Conservation (phyloP, 345 rosid genomes). For the Sonneratia alba region DNA sequence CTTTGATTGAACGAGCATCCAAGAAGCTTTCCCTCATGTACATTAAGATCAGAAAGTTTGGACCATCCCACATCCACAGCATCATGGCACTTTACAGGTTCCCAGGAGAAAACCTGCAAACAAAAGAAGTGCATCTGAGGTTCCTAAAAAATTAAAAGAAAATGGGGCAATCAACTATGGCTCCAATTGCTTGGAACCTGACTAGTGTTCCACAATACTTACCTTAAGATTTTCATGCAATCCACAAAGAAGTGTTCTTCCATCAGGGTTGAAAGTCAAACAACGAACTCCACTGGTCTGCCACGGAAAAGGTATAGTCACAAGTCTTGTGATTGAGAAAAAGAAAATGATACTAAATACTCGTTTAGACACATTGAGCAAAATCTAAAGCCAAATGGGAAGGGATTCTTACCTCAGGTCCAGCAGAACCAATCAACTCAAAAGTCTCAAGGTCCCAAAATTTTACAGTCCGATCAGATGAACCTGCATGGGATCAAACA, state of each 20-base stretch:
- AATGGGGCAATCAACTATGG: slow-evolving; percentile 11
- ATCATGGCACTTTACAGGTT: slow-evolving; percentile 83
- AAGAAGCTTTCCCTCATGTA: slow-evolving; percentile 96
- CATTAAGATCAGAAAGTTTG: slow-evolving; percentile 82
- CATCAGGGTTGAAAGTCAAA: slow-evolving; percentile 90
- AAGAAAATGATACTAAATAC: neutral
- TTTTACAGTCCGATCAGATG: slow-evolving; percentile 94
- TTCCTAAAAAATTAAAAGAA: slow-evolving; percentile 7
- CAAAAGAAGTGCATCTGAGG: slow-evolving; percentile 5
- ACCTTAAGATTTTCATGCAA: slow-evolving; percentile 90
- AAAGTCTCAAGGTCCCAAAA: slow-evolving; percentile 99
- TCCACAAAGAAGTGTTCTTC: slow-evolving; percentile 89
- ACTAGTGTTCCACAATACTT: slow-evolving; percentile 4
- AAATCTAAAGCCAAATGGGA: neutral
- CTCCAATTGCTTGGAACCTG: slow-evolving; percentile 2
- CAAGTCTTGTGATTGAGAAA: neutral
- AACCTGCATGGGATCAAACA: slow-evolving; percentile 37
- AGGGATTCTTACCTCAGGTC: slow-evolving; percentile 68
- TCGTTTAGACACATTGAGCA: slow-evolving; percentile 1
- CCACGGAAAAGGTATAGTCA: slow-evolving; percentile 7
- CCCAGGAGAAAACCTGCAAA: slow-evolving; percentile 89
- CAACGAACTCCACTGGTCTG: slow-evolving; percentile 87
- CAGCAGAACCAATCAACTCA: slow-evolving; percentile 90
- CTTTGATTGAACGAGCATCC: slow-evolving; percentile 97
- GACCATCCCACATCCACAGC: slow-evolving; percentile 99